phyloP scores from a whole-genome alignment of 1,139 yeast species.

The Scheffersomyces illinoinensis region DNA sequence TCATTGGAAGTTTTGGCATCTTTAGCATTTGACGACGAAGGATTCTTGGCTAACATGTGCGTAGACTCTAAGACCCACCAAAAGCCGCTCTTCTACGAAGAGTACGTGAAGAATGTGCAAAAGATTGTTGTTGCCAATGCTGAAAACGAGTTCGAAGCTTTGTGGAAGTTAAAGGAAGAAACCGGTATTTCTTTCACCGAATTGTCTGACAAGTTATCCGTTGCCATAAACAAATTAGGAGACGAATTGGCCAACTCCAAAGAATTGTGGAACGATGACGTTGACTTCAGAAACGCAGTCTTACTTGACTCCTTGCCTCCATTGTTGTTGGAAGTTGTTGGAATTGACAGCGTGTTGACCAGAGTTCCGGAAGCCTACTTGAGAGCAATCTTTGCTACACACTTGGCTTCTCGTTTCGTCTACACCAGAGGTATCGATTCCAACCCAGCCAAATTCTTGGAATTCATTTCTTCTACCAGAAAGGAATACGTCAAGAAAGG shows the following conservation, averaged over 20 bases:
- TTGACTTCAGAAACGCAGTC: constrained; percentile 72
- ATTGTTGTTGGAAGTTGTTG: constrained; percentile 67
- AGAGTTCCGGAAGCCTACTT: constrained; percentile 89
- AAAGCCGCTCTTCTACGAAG: constrained; percentile 74
- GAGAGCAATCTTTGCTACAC: constrained; percentile 88
- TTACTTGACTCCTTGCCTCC: constrained; percentile 79
- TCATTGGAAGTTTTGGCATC: constrained; percentile 96
- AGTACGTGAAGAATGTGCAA: constrained; percentile 85
- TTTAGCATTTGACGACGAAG: constrained; percentile 83
- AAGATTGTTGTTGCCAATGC: constrained; percentile 75
- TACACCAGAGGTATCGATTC: constrained; percentile 83
- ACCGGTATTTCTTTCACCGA: constrained; percentile 75
- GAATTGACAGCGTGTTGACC: constrained; percentile 68
- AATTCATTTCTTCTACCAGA: constrained; percentile 55
- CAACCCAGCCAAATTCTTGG: constrained; percentile 82
- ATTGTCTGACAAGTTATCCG: constrained; percentile 81
- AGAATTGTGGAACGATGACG: constrained; percentile 84
- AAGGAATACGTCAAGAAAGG: constrained; percentile 37
- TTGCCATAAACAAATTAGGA: constrained; percentile 82
- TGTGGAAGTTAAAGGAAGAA: constrained; percentile 74
- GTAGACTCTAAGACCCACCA: constrained; percentile 51
- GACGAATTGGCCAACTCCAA: constrained; percentile 85
- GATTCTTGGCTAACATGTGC: constrained; percentile 76
- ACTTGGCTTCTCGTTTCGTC: constrained; percentile 85
- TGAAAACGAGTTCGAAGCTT: constrained; percentile 76